Conservation (phyloP, 768 basidiomycete species). For the Omphalotus guepiniiformis region DNA sequence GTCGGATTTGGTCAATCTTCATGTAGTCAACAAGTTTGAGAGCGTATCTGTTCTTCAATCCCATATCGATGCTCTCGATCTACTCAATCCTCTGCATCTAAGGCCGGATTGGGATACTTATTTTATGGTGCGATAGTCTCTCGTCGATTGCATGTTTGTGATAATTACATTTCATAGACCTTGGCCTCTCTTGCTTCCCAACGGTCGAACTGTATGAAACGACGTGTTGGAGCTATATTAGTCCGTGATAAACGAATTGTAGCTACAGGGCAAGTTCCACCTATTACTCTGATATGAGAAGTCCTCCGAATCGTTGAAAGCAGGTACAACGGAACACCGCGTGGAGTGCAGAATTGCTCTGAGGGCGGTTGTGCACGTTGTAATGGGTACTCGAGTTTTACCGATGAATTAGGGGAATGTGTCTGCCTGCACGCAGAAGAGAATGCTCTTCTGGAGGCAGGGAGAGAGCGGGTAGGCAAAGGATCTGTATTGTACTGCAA, state of each 20-base stretch:
- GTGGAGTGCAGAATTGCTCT: slow-evolving; percentile 85
- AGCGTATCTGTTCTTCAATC: slow-evolving; percentile 48
- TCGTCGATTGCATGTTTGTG: not conserved
- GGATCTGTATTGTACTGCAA: slow-evolving; percentile 95
- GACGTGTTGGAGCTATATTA: slow-evolving; percentile 90
- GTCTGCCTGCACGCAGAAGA: slow-evolving; percentile 97
- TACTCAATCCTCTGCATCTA: slow-evolving; percentile 69
- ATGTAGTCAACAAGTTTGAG: slow-evolving; percentile 61
- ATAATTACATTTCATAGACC: slow-evolving; percentile 45
- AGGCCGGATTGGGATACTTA: slow-evolving; percentile 94
- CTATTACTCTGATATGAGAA: not conserved
- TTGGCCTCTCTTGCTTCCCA: slow-evolving; percentile 86
- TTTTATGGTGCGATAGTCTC: slow-evolving; percentile 69
- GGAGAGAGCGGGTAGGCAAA: slow-evolving; percentile 80
- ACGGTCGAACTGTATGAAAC: slow-evolving; percentile 95
- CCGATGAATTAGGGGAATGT: slow-evolving; percentile 65
- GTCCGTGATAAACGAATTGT: slow-evolving; percentile 80
- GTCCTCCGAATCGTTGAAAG: not conserved
- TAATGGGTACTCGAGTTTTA: slow-evolving; percentile 46
- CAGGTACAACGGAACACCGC: slow-evolving; percentile 95
- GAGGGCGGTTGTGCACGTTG: slow-evolving; percentile 89
- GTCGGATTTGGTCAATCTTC: slow-evolving; percentile 54
- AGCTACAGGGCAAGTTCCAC: slow-evolving; percentile 60
- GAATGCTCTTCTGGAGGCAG: slow-evolving; percentile 93
- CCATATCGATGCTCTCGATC: slow-evolving; percentile 64